Percentiles rank a stretch among this genome's conserved stretches.
Evolutionary conservation across 176 grass and related monocot species (phyloP).

Genomic region (Puya raimondii): DNA sequence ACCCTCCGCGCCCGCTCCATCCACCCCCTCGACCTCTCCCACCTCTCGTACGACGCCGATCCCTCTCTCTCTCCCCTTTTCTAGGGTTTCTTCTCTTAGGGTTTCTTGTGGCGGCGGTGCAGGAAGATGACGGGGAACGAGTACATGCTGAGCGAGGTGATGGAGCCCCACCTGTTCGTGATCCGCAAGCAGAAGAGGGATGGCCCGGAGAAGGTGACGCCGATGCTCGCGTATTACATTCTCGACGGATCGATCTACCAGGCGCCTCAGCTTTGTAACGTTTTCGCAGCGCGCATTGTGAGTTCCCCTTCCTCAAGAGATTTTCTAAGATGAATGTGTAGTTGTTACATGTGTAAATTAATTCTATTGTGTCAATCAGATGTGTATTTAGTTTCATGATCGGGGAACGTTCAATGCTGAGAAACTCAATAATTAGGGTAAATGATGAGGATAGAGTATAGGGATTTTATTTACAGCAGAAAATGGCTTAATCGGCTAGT

Average conservation of each 20-base stretch:
- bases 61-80: background rate
- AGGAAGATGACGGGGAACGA: conserved; percentile 96
- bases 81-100: background rate
- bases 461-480: too few relatives aligned
- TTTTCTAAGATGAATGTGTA: background rate
- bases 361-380: too few relatives aligned
- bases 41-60: conserved; percentile 56
- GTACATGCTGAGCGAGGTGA: conserved; percentile 82
- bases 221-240: conserved; percentile 85
- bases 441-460: too few relatives aligned
- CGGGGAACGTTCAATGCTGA: too few relatives aligned
- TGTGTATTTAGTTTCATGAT: too few relatives aligned
- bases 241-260: conserved; percentile 97
- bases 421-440: too few relatives aligned
- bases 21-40: conserved; percentile 87
- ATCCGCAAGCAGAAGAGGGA: conserved; percentile 93
- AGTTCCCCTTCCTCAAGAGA: conserved; percentile 8
- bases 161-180: conserved; percentile 94
- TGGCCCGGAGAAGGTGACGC: conserved; percentile 49
- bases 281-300: conserved; percentile 91
- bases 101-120: background rate
- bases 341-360: too few relatives aligned
- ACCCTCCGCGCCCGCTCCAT: conserved; percentile 82
- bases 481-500: too few relatives aligned
- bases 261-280: conserved; percentile 87